phyloP scores from a whole-genome alignment of 768 basidiomycete species.

The Termitomyces sp. region DNA sequence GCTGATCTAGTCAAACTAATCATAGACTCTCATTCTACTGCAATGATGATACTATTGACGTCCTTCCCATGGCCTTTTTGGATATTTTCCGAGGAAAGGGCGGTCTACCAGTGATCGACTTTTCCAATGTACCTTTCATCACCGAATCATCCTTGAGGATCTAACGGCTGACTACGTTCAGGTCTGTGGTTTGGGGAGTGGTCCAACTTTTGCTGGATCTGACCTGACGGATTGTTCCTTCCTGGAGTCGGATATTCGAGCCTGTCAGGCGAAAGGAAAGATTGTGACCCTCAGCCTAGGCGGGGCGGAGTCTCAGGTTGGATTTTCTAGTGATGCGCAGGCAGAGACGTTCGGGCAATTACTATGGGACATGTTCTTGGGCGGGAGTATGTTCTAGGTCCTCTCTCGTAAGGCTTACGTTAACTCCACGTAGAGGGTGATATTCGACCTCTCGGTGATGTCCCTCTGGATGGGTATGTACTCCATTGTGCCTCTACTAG shows the following conservation, averaged over 20 bases:
- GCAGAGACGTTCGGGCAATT: slow-evolving; percentile 53
- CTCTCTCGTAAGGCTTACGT: neutral
- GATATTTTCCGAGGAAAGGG: slow-evolving; percentile 59
- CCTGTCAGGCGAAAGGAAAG: slow-evolving; percentile 63
- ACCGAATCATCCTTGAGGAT: neutral
- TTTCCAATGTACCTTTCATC: slow-evolving; percentile 47
- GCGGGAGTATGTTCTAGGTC: slow-evolving; percentile 24
- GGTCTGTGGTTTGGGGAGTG: slow-evolving; percentile 49
- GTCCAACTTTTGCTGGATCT: slow-evolving; percentile 53
- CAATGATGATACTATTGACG: slow-evolving; percentile 59
- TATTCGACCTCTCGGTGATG: slow-evolving; percentile 64
- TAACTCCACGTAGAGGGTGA: slow-evolving; percentile 21
- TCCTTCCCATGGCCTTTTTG: slow-evolving; percentile 59
- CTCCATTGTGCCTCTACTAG: neutral
- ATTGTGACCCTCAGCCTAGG: slow-evolving; percentile 51
- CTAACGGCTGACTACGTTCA: slow-evolving; percentile 17
- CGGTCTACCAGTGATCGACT: slow-evolving; percentile 54
- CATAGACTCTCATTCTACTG: slow-evolving; percentile 55
- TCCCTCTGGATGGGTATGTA: slow-evolving; percentile 64
- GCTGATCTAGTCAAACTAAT: neutral
- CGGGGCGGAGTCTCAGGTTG: slow-evolving; percentile 55
- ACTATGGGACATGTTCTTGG: slow-evolving; percentile 72
- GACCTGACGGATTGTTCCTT: slow-evolving; percentile 62
- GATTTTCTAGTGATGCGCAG: slow-evolving; percentile 51
- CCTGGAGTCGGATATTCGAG: slow-evolving; percentile 57